A percentile compares a stretch with the other conserved stretches of the same genome.
phyloP scores from a whole-genome alignment of 257 asterid species.

The Osmanthus fragrans region DNA sequence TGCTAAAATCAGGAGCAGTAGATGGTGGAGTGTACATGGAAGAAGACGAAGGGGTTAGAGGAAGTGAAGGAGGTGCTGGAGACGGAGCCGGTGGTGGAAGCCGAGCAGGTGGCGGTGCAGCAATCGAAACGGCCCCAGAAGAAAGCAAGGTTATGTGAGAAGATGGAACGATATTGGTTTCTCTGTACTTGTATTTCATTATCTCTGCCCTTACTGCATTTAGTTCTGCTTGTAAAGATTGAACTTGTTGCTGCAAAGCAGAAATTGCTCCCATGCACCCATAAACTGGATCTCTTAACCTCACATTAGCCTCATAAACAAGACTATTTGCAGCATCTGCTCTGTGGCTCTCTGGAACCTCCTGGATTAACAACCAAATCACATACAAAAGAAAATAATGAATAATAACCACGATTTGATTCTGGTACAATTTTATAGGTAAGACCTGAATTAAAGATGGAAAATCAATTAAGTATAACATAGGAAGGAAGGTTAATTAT shows the following conservation, averaged over 20 bases:
- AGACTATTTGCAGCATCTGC: constrained; percentile 82
- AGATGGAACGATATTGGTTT: constrained; percentile 28
- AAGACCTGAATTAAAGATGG: background rate
- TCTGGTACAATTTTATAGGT: background rate
- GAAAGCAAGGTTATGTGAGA: constrained; percentile 40
- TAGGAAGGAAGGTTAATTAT: too few relatives aligned
- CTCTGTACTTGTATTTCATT: constrained; percentile 52
- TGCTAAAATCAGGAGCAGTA: constrained; percentile 46
- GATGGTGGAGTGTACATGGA: constrained; percentile 49
- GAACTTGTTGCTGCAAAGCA: constrained; percentile 66
- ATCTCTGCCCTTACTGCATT: constrained; percentile 58
- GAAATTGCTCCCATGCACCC: constrained; percentile 93
- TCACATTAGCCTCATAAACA: constrained; percentile 76
- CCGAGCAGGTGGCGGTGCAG: constrained; percentile 34
- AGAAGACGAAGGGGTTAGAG: constrained; percentile 30
- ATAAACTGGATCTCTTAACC: constrained; percentile 82
- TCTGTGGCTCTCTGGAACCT: constrained; percentile 75
- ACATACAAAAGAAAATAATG: background rate
- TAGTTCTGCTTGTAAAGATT: constrained; percentile 55
- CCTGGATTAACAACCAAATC: constrained; percentile 36
- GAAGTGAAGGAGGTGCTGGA: constrained; percentile 19
- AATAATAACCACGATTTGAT: too few relatives aligned
- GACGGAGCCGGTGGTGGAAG: constrained; percentile 23
- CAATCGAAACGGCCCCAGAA: constrained; percentile 46
- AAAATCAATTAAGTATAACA: background rate